A percentile compares a stretch with the other conserved stretches of the same genome.
phyloP scores from a whole-genome alignment of 257 asterid genomes.

The Nicotiana noctiflora region DNA sequence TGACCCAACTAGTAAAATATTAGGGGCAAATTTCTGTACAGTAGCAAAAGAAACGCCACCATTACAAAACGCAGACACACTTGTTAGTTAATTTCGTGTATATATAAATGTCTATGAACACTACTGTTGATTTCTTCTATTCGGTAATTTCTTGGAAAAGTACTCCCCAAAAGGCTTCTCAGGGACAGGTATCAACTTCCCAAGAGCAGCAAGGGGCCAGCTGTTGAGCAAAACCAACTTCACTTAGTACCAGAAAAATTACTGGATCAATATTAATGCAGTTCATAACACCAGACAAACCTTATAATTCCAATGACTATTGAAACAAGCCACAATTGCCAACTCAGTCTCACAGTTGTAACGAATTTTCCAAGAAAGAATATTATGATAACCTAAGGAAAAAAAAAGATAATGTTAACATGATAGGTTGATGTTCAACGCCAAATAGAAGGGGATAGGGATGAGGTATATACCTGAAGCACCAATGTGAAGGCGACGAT shows the following conservation, averaged over 20 bases:
- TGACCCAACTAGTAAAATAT: not conserved
- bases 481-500: slow-evolving; percentile 60
- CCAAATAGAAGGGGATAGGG: slow-evolving; percentile 2
- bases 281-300: slow-evolving; percentile 19
- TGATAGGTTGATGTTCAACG: not conserved
- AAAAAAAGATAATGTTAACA: not conserved
- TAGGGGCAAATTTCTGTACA: not conserved
- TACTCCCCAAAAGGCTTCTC: slow-evolving; percentile 23
- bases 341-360: slow-evolving; percentile 62
- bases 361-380: slow-evolving; percentile 78
- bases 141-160: not conserved
- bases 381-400: slow-evolving; percentile 61
- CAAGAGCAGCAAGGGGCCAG: slow-evolving; percentile 46
- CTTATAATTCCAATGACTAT: slow-evolving; percentile 62
- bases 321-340: slow-evolving; percentile 94
- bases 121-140: slow-evolving; percentile 3
- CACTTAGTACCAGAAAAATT: not conserved
- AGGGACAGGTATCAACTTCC: slow-evolving; percentile 38
- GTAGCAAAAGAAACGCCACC: slow-evolving; percentile 2
- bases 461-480: slow-evolving; percentile 60
- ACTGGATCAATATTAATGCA: not conserved
- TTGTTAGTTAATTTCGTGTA: not conserved
- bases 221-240: slow-evolving; percentile 14
- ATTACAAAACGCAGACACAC: not conserved
- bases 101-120: not conserved